Conservation (phyloP, 1,284 basidiomycete species). For the Sutorius eximius region DNA sequence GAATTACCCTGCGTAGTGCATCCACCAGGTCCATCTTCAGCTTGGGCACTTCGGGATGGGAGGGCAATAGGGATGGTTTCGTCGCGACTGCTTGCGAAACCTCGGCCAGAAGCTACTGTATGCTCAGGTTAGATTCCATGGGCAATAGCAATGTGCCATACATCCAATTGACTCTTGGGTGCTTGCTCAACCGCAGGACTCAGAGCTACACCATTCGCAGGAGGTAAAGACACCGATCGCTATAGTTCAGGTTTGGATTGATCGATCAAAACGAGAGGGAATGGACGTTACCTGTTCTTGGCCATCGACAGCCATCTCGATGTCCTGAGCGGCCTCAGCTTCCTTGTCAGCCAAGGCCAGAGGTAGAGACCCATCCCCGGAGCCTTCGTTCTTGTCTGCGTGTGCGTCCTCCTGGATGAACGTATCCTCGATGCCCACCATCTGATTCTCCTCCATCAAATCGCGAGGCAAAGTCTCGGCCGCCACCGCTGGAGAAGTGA, state of each 20-base stretch:
- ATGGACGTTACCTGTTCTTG: constrained; percentile 22
- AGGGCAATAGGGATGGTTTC: constrained; percentile 28
- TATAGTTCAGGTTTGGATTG: constrained; percentile 8
- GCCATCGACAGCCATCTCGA: constrained; percentile 18
- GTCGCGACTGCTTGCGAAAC: constrained; percentile 35
- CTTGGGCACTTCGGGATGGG: constrained; percentile 24
- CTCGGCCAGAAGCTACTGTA: constrained; percentile 29
- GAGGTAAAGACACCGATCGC: constrained; percentile 2
- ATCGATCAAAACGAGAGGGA: background rate
- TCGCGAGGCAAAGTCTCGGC: background rate
- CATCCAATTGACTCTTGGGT: constrained; percentile 28
- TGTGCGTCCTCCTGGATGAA: background rate
- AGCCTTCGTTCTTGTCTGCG: background rate
- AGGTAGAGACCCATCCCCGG: background rate
- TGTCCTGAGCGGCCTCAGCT: constrained; percentile 1
- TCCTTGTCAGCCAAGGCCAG: constrained; percentile 3
- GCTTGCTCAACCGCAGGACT: constrained; percentile 19
- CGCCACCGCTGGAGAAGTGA: too few relatives aligned
- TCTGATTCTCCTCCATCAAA: constrained; percentile 11
- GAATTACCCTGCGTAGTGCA: constrained; percentile 12
- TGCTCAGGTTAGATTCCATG: constrained; percentile 21
- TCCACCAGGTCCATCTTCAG: constrained; percentile 15
- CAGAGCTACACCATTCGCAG: constrained; percentile 6
- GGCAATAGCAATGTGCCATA: constrained; percentile 19
- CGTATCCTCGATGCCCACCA: constrained; percentile 22